A percentile compares a stretch with the other conserved stretches of the same genome.
Conservation (phyloP, 129 eudicot species). For the Scalesia atractyloides region DNA sequence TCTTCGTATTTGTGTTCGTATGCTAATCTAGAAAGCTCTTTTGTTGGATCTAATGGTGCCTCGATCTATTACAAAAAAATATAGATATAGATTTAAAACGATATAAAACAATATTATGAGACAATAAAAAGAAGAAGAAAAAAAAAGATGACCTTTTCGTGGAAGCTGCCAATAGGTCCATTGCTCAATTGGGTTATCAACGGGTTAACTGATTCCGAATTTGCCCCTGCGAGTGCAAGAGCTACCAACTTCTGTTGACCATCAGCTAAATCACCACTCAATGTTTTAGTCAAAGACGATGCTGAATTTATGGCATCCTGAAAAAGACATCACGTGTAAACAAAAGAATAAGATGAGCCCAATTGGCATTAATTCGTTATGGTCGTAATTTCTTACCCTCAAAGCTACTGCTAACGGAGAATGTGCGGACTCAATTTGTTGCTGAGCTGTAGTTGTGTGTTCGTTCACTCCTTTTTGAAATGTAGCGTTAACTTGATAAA, state of each 20-base stretch:
- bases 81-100: background rate
- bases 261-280: constrained; percentile 84
- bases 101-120: background rate
- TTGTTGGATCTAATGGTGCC: constrained; percentile 80
- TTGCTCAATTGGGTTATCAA: constrained; percentile 70
- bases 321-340: constrained; percentile 1
- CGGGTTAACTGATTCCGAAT: constrained; percentile 55
- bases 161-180: constrained; percentile 80
- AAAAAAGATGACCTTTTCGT: constrained; percentile 66
- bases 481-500: constrained; percentile 89
- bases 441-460: constrained; percentile 70
- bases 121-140: background rate
- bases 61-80: constrained; percentile 53
- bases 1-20: constrained; percentile 86
- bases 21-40: constrained; percentile 84
- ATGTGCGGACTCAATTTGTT: constrained; percentile 72
- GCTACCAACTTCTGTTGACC: constrained; percentile 87
- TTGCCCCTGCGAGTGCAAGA: constrained; percentile 83
- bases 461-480: constrained; percentile 92
- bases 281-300: constrained; percentile 72
- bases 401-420: constrained; percentile 77
- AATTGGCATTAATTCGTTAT: background rate
- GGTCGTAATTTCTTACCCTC: constrained; percentile 52
- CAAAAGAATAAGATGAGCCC: background rate
- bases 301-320: constrained; percentile 94